Base-by-base conservation (phyloP, 176 grass and related monocot species). In the Cenchrus americanus region DNA sequence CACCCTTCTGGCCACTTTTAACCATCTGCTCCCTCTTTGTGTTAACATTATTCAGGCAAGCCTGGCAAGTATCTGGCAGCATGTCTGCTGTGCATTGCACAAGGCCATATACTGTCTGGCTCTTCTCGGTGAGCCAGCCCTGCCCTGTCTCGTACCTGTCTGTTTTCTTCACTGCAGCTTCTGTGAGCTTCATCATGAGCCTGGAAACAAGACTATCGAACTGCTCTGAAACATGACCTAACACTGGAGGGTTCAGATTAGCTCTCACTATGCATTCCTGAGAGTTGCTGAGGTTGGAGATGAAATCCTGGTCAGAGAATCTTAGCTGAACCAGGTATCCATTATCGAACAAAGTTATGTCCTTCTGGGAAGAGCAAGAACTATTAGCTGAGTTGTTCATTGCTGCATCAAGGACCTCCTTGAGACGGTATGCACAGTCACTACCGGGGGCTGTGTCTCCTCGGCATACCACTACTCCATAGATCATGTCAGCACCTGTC, bases 231-330 rank as follows among this genome's bases (percentile, higher is more conserved):
- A 57, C 24, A 3, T 55, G n/a, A 17, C 68, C 7, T 19, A 42
- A 6, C 5, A 37, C 42, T 2, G 54, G 75, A 41, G 87, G 66
- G 62, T 83, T 91, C 54, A 80, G 54, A 9, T 17, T 55, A 64
- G 61, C 78, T 3, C 15, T 21, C 19, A 23, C 21, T 7, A 18
- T 0, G 7, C 54, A 24, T 18, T 73, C 37, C 6, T 73, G 83
- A 49, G 70, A 2, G 65, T 90, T 86, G 57, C 30, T 66, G 69
- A 54, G 19, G 42, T 19, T 49, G 68, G 82, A 61, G 26, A 78
- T 46, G 44, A 90, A 90, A 48, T 86, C 68, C 64, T 78, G 44
- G 64, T 86, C 75, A 23, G 88, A 86, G 72, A 90, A 86, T 54
- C 62, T 67, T 42, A 89, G 26, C 52, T 73, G 80, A 3, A 71